These are phyloP conservation scores for Chloranthus sessilifolius DNA, from an alignment of 164 flowering plant species.

Conservation along the genomic window DNA sequence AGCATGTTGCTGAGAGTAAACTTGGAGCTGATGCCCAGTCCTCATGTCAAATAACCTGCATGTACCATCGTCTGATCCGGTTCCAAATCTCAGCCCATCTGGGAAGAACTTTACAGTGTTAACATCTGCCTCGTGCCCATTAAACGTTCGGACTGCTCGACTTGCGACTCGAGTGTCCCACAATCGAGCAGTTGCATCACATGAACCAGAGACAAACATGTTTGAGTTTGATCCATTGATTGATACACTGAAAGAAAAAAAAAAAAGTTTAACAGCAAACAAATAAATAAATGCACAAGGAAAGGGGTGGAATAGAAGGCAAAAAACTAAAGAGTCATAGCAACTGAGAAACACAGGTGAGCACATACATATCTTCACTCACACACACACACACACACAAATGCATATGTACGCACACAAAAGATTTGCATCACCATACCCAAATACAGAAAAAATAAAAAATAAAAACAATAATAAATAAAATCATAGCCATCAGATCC, in stretches of 20 bases:
- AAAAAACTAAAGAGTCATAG: background rate
- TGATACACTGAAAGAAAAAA: slow-evolving; percentile 60
- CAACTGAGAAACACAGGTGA: background rate
- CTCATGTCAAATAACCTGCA: slow-evolving; percentile 88
- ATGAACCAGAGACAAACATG: slow-evolving; percentile 92
- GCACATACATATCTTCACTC: background rate
- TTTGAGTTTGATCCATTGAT: slow-evolving; percentile 71
- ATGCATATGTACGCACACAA: too few species aligned
- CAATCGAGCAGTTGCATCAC: slow-evolving; percentile 85
- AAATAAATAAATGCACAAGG: too few species aligned
- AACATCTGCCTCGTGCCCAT: slow-evolving; percentile 93
- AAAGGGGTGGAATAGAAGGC: too few species aligned
- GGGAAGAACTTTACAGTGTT: slow-evolving; percentile 94
- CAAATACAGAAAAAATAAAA: too few species aligned
- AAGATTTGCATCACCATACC: too few species aligned
- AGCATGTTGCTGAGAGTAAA: slow-evolving; percentile 55
- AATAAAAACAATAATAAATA: too few species aligned
- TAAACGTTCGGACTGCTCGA: slow-evolving; percentile 88
- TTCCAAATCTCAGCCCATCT: slow-evolving; percentile 93
- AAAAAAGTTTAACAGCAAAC: too few species aligned
- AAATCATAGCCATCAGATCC: too few species aligned
- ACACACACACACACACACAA: too few species aligned
- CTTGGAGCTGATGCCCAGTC: slow-evolving; percentile 96
- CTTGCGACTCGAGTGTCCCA: slow-evolving; percentile 98
- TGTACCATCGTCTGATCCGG: slow-evolving; percentile 96